Evolutionary conservation across 768 basidiomycete species (phyloP), one percentile per base, ranked within the genome.

Genomic region (Cystofilobasidium macerans): DNA sequence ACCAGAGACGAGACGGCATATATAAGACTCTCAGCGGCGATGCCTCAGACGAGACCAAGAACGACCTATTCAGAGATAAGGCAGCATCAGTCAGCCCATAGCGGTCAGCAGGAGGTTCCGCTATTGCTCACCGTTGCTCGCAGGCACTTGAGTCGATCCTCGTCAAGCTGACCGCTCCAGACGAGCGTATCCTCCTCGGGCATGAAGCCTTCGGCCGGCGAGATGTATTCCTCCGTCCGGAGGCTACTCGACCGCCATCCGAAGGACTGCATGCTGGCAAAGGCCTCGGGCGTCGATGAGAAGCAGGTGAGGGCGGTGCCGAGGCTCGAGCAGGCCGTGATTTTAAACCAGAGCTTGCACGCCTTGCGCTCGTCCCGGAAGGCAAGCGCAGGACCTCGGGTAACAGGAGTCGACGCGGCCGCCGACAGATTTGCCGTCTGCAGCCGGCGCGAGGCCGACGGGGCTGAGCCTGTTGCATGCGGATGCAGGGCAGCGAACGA

Each of bases 231-330:
- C 26, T 58, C 48, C 80, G 71, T 80, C 80, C 70, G 81, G 80
- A 85, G 72, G 24, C 81, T 81, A 65, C 80, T 81, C 61, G 80
- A 81, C 77, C 90, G 91, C 91, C 91, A 93, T 0, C 91, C 92
- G 92, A 90, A 94, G 69, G 87, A 89, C 79, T 92, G 89, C 67
- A 84, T 84, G 53, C 90, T 80, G 33, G 85, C 80, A 73, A 95
- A 94, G 51, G 82, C 80, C 72, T 95, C 92, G 1, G 92, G 92
- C 3, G 85, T 82, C 69, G 88, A 91, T 57, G 85, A 82, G 74
- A 94, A 94, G 43, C 85, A 80, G 61, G 88, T 91, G 72, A 90
- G 80, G 35, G 85, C 85, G 9, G 88, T 83, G 3, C 92, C 90
- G 8, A 86, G 85, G 22, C 85, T 83, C 65, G 84, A 88, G 0